Evolutionary conservation across 768 basidiomycete species (phyloP).

Genomic region (Xanthoconium stramineum): DNA sequence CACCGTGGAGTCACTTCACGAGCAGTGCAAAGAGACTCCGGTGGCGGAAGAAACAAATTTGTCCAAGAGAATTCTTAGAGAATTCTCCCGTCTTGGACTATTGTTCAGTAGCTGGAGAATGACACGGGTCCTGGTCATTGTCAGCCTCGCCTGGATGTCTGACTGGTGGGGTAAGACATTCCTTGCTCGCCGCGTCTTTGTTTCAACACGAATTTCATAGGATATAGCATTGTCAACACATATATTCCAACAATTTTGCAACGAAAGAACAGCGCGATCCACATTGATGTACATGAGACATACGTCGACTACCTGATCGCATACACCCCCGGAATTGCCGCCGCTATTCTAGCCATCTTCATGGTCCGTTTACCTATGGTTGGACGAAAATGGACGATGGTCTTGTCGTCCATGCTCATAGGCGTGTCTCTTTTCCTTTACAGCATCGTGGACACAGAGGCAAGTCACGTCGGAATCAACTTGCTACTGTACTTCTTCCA

Average conservation of each 20-base stretch:
- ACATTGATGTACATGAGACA: conserved; percentile 6
- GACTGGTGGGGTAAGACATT: conserved; percentile 7
- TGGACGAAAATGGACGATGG: conserved; percentile 17
- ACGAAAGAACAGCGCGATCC: conserved; percentile 10
- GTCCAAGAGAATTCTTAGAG: background rate
- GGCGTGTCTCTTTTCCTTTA: conserved; percentile 9
- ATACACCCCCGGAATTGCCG: conserved; percentile 7
- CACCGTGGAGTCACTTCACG: conserved; percentile 13
- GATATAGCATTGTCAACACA: background rate
- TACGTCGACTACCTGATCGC: conserved; percentile 12
- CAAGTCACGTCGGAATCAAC: conserved; percentile 8
- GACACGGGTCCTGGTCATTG: conserved; percentile 3
- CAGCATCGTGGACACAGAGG: conserved; percentile 10
- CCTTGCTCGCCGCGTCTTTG: background rate
- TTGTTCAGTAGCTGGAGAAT: conserved; percentile 16
- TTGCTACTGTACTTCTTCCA: conserved; percentile 10
- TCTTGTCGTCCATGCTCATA: conserved; percentile 10
- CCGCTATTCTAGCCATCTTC: background rate
- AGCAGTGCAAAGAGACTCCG: conserved; percentile 1
- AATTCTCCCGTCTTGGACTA: conserved; percentile 10
- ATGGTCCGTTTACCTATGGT: conserved; percentile 13
- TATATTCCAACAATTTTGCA: conserved; percentile 12
- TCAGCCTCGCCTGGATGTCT: conserved; percentile 18
- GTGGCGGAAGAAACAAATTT: background rate
- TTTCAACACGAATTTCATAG: background rate